Evolutionary conservation across 1,139 yeast species (phyloP).

Genomic region (Candida albicans): DNA sequence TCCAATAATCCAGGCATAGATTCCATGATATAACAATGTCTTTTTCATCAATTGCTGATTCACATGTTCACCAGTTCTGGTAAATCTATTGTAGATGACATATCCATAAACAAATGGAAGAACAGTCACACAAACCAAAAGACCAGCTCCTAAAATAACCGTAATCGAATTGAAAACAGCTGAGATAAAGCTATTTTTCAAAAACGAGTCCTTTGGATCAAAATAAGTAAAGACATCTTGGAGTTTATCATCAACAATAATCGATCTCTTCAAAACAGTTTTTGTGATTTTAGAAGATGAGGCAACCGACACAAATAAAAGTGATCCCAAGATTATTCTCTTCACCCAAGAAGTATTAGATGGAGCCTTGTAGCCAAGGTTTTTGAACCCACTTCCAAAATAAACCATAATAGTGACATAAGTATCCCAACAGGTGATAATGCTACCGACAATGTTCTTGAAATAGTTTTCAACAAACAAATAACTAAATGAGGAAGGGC

Average conservation of each 20-base stretch:
- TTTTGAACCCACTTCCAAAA: constrained; percentile 2
- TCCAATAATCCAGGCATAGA: neutral
- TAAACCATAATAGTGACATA: neutral
- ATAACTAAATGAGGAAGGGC: neutral
- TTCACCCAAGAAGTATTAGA: constrained; percentile 1
- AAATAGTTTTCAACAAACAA: neutral
- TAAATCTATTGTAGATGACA: neutral
- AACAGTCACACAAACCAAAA: constrained; percentile 1
- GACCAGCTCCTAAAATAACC: neutral
- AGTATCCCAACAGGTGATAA: neutral
- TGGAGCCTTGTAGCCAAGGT: neutral
- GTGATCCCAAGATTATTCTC: neutral
- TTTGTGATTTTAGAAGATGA: neutral
- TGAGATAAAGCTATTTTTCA: neutral
- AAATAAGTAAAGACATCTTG: neutral
- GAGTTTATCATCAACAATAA: neutral
- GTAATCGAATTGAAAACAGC: neutral
- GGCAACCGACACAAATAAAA: neutral
- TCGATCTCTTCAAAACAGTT: neutral
- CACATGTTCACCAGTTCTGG: neutral
- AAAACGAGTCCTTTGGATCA: neutral
- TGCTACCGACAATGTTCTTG: neutral
- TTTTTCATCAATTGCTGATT: constrained; percentile 2
- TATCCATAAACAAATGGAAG: constrained; percentile 1
- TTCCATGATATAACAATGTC: constrained; percentile 1